These are phyloP conservation scores for Simplicillium sp. DNA, from an alignment of 2,329 filamentous ascomycete genomes.

Conservation along the genomic window DNA sequence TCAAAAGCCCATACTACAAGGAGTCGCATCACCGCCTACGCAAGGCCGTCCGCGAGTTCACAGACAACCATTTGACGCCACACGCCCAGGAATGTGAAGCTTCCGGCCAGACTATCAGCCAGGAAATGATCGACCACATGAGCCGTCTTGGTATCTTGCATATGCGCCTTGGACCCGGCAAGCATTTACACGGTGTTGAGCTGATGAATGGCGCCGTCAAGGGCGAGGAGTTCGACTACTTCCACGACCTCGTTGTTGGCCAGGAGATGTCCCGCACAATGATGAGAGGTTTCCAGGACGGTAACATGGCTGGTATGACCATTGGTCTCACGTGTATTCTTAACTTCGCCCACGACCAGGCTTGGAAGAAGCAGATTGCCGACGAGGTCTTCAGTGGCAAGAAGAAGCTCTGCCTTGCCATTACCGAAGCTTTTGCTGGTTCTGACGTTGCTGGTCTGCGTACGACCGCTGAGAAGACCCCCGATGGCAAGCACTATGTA, in stretches of 20 bases:
- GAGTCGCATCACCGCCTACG: slow-evolving; percentile 63
- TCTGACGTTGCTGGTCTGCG: slow-evolving; percentile 68
- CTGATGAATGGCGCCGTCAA: slow-evolving; percentile 61
- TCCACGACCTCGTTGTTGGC: slow-evolving; percentile 68
- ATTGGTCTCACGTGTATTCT: slow-evolving; percentile 73
- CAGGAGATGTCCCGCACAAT: slow-evolving; percentile 67
- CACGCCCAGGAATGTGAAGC: slow-evolving; percentile 70
- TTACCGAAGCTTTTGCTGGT: slow-evolving; percentile 82
- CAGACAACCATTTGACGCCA: slow-evolving; percentile 59
- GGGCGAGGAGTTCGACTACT: slow-evolving; percentile 77
- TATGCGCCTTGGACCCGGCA: slow-evolving; percentile 76
- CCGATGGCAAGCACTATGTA: slow-evolving; percentile 65
- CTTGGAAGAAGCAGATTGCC: slow-evolving; percentile 56
- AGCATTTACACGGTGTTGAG: slow-evolving; percentile 64
- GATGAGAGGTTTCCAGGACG: slow-evolving; percentile 75
- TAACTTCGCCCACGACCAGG: slow-evolving; percentile 63
- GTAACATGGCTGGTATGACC: slow-evolving; percentile 79
- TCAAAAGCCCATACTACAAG: slow-evolving; percentile 72
- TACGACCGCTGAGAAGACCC: slow-evolving; percentile 68
- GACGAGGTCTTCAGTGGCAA: slow-evolving; percentile 66
- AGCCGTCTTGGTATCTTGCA: slow-evolving; percentile 64
- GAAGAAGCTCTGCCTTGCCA: slow-evolving; percentile 83
- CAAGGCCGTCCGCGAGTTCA: slow-evolving; percentile 62
- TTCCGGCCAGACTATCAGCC: slow-evolving; percentile 61
- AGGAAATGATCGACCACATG: slow-evolving; percentile 70